Evolutionary conservation across 179 eudicot species (phyloP).

Genomic region (Drosera spatulata): DNA sequence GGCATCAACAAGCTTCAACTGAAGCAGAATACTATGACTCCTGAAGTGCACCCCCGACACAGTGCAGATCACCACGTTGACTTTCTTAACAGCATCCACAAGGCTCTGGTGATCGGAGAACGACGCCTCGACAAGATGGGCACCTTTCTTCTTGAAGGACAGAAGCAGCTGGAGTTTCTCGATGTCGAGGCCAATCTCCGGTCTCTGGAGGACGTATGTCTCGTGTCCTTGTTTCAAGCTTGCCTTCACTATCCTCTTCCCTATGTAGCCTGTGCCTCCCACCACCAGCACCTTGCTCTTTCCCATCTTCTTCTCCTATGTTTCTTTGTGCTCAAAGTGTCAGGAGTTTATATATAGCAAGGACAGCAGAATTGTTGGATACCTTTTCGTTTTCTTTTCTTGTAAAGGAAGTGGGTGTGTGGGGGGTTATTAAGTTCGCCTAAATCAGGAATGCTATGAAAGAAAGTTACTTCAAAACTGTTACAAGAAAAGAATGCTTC

Average conservation of each 20-base stretch:
- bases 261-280: constrained; percentile 67
- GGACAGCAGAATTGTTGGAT: too few species aligned
- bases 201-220: constrained; percentile 40
- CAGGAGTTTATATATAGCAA: too few species aligned
- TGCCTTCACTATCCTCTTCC: constrained; percentile 51
- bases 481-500: too few species aligned
- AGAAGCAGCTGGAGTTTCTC: constrained; percentile 42
- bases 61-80: constrained; percentile 63
- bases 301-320: constrained; percentile 17
- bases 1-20: constrained; percentile 76
- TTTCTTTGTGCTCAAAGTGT: too few species aligned
- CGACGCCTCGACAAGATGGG: constrained; percentile 44
- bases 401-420: too few species aligned
- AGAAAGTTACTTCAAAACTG: too few species aligned
- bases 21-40: constrained; percentile 45
- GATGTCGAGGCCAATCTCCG: constrained; percentile 38
- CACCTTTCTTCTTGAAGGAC: constrained; percentile 47
- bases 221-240: constrained; percentile 43
- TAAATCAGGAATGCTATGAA: too few species aligned
- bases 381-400: too few species aligned
- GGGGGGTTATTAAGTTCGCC: too few species aligned
- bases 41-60: constrained; percentile 63
- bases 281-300: constrained; percentile 50
- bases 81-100: constrained; percentile 56
- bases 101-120: constrained; percentile 65